A percentile compares a stretch with the other conserved stretches of the same genome.
These are phyloP conservation scores for Yamadazyma insecticola DNA, from an alignment of 805 yeast species.

Conservation along the genomic window DNA sequence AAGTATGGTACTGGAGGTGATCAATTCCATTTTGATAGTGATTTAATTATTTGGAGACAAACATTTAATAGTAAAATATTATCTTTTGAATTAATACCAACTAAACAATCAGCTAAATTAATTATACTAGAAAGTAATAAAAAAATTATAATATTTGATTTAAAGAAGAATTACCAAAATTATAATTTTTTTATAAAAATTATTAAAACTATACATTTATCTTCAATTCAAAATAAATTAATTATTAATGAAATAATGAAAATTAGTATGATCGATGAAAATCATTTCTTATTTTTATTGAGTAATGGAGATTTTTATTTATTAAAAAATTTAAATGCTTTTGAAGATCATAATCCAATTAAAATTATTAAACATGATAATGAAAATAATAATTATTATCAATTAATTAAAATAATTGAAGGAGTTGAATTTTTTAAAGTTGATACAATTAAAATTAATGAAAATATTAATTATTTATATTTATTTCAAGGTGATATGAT, in stretches of 20 bases:
- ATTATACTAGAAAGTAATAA: slow-evolving; percentile 7
- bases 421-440: slow-evolving; percentile 31
- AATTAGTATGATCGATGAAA: slow-evolving; percentile 20
- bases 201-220: slow-evolving; percentile 28
- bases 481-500: slow-evolving; percentile 37
- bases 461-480: slow-evolving; percentile 15
- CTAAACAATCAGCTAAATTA: slow-evolving; percentile 5
- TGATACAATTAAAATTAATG: slow-evolving; percentile 15
- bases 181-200: slow-evolving; percentile 27
- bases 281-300: slow-evolving; percentile 32
- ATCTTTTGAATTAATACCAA: slow-evolving; percentile 6
- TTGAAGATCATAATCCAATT: no score
- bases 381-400: slow-evolving; percentile 23
- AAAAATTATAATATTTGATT: slow-evolving; percentile 7
- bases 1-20: slow-evolving; percentile 32
- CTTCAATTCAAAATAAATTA: slow-evolving; percentile 24
- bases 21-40: slow-evolving; percentile 32
- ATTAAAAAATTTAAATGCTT: no score
- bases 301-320: slow-evolving; percentile 36
- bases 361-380: no score
- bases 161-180: slow-evolving; percentile 7
- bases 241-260: slow-evolving; percentile 18
- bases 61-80: slow-evolving; percentile 3
- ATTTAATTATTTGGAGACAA: slow-evolving; percentile 33
- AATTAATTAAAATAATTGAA: slow-evolving; percentile 24